Percentiles rank a stretch among this genome's conserved stretches.
Conservation (phyloP, 371 early-diverging fungal species). For the Mucor irregularis region DNA sequence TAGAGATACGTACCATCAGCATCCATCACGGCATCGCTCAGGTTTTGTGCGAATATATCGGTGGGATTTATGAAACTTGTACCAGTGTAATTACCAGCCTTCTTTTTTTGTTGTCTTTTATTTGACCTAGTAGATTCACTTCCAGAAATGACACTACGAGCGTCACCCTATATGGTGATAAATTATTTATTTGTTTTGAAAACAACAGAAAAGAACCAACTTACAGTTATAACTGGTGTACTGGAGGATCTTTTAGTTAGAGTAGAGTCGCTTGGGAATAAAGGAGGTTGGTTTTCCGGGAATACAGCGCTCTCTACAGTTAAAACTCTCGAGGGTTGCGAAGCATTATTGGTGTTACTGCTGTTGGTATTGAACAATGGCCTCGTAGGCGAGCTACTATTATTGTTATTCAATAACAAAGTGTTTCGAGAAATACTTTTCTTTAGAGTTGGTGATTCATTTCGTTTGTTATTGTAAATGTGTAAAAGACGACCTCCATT, state of each 20-base stretch:
- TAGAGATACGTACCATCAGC: constrained; percentile 32
- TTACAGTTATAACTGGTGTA: not conserved
- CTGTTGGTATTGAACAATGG: not conserved
- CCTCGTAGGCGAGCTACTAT: constrained; percentile 2
- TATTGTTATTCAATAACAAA: not conserved
- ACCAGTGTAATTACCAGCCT: constrained; percentile 5
- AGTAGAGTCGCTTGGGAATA: not conserved
- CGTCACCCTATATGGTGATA: constrained; percentile 9
- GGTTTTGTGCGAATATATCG: constrained; percentile 48
- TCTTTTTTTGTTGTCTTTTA: constrained; percentile 10
- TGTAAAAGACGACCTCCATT: not conserved
- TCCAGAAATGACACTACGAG: constrained; percentile 17
- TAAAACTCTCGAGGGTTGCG: no score
- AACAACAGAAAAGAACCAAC: not conserved
- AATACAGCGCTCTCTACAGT: constrained; percentile 19
- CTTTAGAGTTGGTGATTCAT: constrained; percentile 2
- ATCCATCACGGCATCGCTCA: constrained; percentile 50
- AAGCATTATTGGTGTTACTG: no score
- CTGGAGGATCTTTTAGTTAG: constrained; percentile 4
- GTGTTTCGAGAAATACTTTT: constrained; percentile 16
- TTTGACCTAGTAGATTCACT: constrained; percentile 24
- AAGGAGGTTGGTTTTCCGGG: constrained; percentile 15
- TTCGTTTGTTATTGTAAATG: not conserved
- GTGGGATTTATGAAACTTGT: constrained; percentile 32
- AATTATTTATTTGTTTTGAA: not conserved